Evolutionary conservation across 73 alveolate genomes (phyloP).

Genomic region (Durusdinium trenchii): DNA sequence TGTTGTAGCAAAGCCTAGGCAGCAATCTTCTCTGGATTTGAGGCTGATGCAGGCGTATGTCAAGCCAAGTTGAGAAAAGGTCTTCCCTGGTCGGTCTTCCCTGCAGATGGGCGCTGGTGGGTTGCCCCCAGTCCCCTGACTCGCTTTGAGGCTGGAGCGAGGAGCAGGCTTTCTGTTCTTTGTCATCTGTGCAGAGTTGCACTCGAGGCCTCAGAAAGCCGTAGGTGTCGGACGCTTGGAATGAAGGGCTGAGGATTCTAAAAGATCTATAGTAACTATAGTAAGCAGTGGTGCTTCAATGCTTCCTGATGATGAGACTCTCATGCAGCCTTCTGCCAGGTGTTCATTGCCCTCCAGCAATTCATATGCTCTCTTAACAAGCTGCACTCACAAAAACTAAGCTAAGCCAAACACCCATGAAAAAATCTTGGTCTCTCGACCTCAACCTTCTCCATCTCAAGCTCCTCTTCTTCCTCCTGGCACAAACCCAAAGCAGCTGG

Average conservation of each 20-base stretch:
- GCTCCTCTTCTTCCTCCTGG: neutral
- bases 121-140: neutral
- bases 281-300: neutral
- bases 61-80: neutral
- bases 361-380: neutral
- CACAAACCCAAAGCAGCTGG: neutral
- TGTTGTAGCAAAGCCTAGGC: slow-evolving; percentile 49
- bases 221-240: no score
- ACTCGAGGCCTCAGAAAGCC: slow-evolving; percentile 21
- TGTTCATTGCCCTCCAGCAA: neutral
- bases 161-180: slow-evolving; percentile 33
- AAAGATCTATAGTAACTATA: neutral
- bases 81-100: no score
- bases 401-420: slow-evolving; percentile 8
- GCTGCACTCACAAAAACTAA: neutral
- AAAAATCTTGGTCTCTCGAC: slow-evolving; percentile 36
- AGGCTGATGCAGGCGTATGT: neutral
- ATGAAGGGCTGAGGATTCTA: neutral
- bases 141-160: neutral
- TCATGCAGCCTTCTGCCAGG: neutral
- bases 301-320: neutral
- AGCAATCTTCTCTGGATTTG: neutral
- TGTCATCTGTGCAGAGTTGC: slow-evolving; percentile 32
- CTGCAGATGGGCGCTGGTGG: neutral
- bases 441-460: slow-evolving; percentile 37